phyloP scores from a whole-genome alignment of 495 filamentous ascomycete species.

The Penicillium coffeae region DNA sequence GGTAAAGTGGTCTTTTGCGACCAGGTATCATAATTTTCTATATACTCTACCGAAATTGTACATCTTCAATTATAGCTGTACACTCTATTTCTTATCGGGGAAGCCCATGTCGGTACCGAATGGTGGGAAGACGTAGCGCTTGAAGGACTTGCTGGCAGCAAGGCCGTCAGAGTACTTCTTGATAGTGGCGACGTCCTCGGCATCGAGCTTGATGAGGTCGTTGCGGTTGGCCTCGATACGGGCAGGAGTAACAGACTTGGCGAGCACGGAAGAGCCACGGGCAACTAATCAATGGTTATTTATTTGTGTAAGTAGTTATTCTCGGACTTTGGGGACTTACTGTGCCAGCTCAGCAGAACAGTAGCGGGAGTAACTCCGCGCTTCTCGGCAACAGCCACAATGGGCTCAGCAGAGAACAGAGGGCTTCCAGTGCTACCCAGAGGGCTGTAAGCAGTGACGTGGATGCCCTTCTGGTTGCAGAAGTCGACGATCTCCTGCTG shows the following conservation, averaged over 20 bases:
- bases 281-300: conserved; percentile 46
- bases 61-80: background rate
- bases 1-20: background rate
- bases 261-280: conserved; percentile 68
- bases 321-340: conserved; percentile 41
- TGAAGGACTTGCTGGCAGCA: conserved; percentile 55
- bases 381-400: conserved; percentile 68
- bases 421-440: conserved; percentile 76
- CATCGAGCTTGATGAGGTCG: conserved; percentile 62
- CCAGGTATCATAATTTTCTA: background rate
- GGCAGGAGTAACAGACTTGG: conserved; percentile 73
- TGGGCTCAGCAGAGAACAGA: conserved; percentile 61
- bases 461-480: conserved; percentile 68
- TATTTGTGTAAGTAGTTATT: too few relatives aligned
- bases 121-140: conserved; percentile 72
- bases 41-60: background rate
- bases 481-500: conserved; percentile 82
- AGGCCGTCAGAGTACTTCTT: conserved; percentile 56
- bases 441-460: conserved; percentile 72
- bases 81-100: conserved; percentile 57
- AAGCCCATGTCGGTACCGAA: conserved; percentile 77
- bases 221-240: conserved; percentile 69
- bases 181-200: conserved; percentile 61
- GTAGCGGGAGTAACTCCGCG: conserved; percentile 56
- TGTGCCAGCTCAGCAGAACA: conserved; percentile 72